Base-by-base conservation (phyloP, 441 rosid genomes). In the Adansonia madagascariensis region DNA sequence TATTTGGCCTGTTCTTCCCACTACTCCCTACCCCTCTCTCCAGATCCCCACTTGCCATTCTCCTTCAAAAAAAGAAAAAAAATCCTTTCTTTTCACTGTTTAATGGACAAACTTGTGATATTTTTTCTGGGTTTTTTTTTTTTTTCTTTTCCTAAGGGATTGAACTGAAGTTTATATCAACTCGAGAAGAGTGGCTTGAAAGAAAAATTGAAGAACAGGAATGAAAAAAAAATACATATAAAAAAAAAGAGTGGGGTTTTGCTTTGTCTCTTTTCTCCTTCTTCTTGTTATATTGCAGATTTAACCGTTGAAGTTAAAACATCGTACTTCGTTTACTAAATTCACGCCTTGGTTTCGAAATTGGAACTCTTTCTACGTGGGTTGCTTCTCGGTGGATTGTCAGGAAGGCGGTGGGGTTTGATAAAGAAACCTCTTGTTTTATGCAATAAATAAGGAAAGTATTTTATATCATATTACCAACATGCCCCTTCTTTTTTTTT, bases 11-110 rank as follows among this genome's bases (percentile, higher is more conserved):
- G 82, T 83, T 90, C 73, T 86, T 88, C 20, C 65, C 53, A 8
- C 31, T 27, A 31, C 47, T n/a, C n/a, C 85, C 91, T 49, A 77
- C 57, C 14, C 90, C 94, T 73, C 88, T 86, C 77, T 93, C 99
- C 1, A 86, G 83, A 90, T 94, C 99, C 79, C 81, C 77, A 43
- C 65, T 84, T 14, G 90, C 92, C 98, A 94, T 94, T 47, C 18
- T 71, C 62, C 68, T 75, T 75, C 62, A 67, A 4, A 27, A 27
- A 27, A 11, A 18, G 12, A 1, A 27, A 2, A 17, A 24, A n/a
- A 39, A 5, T 5, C 68, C 43, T 11, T 2, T 31, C 53, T 76
- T 46, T 64, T 24, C 8, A 14, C 12, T 0, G 14, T 52, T 27
- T n/a, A 71, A 9, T 15, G 8, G 27, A 31, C 20, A 63, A 75